phyloP scores from a whole-genome alignment of 176 grass and related monocot species.

The Guadua angustifolia region DNA sequence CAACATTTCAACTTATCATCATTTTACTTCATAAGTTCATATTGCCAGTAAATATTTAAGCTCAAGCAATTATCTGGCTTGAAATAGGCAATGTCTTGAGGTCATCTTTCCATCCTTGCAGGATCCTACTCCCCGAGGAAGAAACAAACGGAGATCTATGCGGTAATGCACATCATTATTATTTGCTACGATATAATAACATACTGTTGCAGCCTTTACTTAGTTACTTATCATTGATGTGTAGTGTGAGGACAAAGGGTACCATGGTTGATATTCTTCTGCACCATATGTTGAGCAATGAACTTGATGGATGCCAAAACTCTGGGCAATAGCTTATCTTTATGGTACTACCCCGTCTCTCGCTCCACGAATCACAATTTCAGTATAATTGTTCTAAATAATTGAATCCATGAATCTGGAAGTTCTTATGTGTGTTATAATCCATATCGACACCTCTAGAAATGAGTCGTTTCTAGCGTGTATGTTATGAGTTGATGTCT shows the following conservation, averaged over 20 bases:
- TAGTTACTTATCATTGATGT: constrained; percentile 18
- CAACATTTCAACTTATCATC: not conserved
- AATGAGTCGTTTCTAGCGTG: constrained; percentile 3
- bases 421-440: not conserved
- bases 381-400: constrained; percentile 16
- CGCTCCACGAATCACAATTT: constrained; percentile 12
- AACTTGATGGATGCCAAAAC: constrained; percentile 69
- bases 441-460: not conserved
- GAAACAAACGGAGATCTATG: constrained; percentile 38
- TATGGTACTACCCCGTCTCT: constrained; percentile 37
- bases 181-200: constrained; percentile 24
- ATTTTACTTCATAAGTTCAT: constrained; percentile 3
- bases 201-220: constrained; percentile 9
- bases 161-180: constrained; percentile 60
- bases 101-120: constrained; percentile 16
- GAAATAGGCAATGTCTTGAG: constrained; percentile 25
- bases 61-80: constrained; percentile 4
- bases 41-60: not conserved
- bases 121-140: constrained; percentile 36
- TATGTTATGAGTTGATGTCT: not conserved
- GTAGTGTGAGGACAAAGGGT: constrained; percentile 66
- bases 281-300: constrained; percentile 85
- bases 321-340: constrained; percentile 45
- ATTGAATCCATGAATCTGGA: constrained; percentile 4
- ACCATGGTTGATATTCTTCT: constrained; percentile 86